A percentile compares a stretch with the other conserved stretches of the same genome.
phyloP scores from a whole-genome alignment of 1,284 basidiomycete species.

The Microbotryum intermedium region DNA sequence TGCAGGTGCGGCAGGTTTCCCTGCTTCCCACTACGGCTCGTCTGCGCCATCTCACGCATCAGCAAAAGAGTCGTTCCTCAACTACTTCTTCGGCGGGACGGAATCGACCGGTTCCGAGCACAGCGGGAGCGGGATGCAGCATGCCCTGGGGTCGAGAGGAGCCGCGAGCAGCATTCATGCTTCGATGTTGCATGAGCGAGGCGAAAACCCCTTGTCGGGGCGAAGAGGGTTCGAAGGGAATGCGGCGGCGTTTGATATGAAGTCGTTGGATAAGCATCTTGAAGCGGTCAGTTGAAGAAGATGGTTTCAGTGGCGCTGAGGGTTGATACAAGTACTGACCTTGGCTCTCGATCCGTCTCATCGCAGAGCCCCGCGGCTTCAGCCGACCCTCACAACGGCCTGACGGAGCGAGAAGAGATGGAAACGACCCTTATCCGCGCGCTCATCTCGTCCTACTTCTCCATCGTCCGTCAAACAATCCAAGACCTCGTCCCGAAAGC shows the following conservation, averaged over 20 bases:
- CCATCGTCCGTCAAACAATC: conserved; percentile 90
- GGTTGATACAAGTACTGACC: not conserved
- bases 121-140: conserved; percentile 7
- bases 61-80: conserved; percentile 81
- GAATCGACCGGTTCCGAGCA: conserved; percentile 44
- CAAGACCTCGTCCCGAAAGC: conserved; percentile 96
- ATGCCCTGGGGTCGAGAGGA: not conserved
- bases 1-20: conserved; percentile 35
- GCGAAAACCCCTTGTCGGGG: conserved; percentile 38
- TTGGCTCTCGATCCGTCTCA: not conserved
- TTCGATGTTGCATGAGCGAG: conserved; percentile 34
- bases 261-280: conserved; percentile 83
- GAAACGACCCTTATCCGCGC: conserved; percentile 91
- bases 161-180: not conserved
- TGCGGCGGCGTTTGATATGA: conserved; percentile 94
- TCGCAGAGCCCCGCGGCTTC: not conserved
- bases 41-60: conserved; percentile 44
- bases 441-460: conserved; percentile 91
- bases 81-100: conserved; percentile 85
- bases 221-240: conserved; percentile 62
- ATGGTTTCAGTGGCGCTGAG: not conserved
- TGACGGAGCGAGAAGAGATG: conserved; percentile 72
- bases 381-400: conserved; percentile 28
- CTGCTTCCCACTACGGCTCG: conserved; percentile 38
- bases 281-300: conserved; percentile 34